Evolutionary conservation across 495 filamentous ascomycete species (phyloP).

Genomic region (Daldinia decipiens): DNA sequence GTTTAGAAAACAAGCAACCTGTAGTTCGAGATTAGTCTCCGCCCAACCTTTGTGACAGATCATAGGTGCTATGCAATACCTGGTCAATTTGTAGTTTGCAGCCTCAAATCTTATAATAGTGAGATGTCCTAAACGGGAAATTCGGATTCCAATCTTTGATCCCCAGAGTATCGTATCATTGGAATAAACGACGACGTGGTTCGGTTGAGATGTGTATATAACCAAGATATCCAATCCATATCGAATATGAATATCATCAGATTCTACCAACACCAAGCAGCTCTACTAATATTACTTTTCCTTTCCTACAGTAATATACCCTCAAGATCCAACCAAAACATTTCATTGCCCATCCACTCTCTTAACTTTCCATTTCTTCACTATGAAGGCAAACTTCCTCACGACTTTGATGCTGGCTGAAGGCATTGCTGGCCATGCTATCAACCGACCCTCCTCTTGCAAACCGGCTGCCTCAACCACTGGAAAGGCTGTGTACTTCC

Average conservation of each 20-base stretch:
- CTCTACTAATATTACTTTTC: slow-evolving; percentile 1
- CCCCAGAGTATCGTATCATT: slow-evolving; percentile 1
- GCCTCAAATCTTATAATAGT: slow-evolving; percentile 13
- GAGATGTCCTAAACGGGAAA: slow-evolving; percentile 28
- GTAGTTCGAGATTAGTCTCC: neutral
- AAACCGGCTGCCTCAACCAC: slow-evolving; percentile 12
- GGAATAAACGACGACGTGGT: neutral
- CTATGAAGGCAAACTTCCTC: slow-evolving; percentile 30
- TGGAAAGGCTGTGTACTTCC: slow-evolving; percentile 62
- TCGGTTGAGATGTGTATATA: slow-evolving; percentile 24
- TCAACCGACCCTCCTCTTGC: slow-evolving; percentile 5
- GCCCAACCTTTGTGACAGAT: neutral
- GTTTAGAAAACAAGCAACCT: neutral
- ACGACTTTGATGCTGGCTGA: slow-evolving; percentile 25
- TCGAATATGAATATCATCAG: slow-evolving; percentile 5
- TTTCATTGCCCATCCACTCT: neutral
- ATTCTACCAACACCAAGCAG: slow-evolving; percentile 12
- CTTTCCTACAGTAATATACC: neutral
- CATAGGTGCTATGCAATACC: neutral
- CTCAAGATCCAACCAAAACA: neutral
- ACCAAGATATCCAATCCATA: slow-evolving; percentile 9
- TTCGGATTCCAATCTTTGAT: slow-evolving; percentile 32
- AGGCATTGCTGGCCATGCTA: slow-evolving; percentile 31
- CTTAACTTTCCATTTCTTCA: neutral
- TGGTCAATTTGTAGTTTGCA: slow-evolving; percentile 19